A percentile compares a stretch with the other conserved stretches of the same genome.
Evolutionary conservation across 768 basidiomycete species (phyloP).

Genomic region (Macrolepiota fuliginosa): DNA sequence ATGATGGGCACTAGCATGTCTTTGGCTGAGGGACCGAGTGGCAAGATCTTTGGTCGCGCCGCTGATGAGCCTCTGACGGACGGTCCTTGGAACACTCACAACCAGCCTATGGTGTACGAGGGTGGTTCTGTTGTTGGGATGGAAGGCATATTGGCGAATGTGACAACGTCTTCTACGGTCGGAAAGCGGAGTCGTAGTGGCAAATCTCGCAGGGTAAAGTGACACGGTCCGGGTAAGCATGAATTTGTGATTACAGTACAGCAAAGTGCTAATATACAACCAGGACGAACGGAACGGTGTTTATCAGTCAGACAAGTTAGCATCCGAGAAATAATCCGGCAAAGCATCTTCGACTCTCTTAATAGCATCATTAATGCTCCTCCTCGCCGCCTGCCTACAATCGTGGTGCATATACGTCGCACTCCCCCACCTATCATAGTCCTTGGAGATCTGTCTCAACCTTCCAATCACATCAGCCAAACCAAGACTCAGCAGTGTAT

Average conservation of each 20-base stretch:
- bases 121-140: neutral
- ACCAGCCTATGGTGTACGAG: neutral
- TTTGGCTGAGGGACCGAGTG: conserved; percentile 15
- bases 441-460: conserved; percentile 58
- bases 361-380: conserved; percentile 52
- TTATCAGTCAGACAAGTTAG: neutral
- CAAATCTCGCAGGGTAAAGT: conserved; percentile 7
- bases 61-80: neutral
- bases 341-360: conserved; percentile 57
- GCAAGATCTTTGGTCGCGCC: conserved; percentile 9
- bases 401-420: conserved; percentile 81
- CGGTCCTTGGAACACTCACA: conserved; percentile 9
- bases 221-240: neutral
- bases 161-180: neutral
- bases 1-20: conserved; percentile 43
- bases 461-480: conserved; percentile 68
- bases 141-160: neutral
- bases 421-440: conserved; percentile 68
- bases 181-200: conserved; percentile 7
- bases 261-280: neutral
- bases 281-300: neutral
- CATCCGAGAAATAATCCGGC: conserved; percentile 59
- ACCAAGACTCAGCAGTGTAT: conserved; percentile 55
- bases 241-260: neutral
- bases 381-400: conserved; percentile 58